These are phyloP conservation scores for Mucor indicus DNA, from an alignment of 371 early-diverging fungal genomes.

Conservation along the genomic window DNA sequence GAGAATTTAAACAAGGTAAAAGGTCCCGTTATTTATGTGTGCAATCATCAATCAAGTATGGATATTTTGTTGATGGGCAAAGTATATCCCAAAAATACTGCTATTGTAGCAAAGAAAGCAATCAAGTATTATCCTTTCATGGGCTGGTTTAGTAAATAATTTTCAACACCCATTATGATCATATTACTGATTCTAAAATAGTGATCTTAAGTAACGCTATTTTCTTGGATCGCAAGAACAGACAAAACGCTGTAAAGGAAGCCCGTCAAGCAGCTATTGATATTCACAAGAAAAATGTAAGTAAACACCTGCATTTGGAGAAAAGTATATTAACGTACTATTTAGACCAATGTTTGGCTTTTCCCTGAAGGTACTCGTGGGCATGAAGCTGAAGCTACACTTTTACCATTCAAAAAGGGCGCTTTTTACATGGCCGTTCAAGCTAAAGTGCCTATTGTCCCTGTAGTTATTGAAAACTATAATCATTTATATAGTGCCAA, in stretches of 20 bases:
- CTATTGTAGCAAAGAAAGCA: conserved; percentile 79
- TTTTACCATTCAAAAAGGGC: conserved; percentile 93
- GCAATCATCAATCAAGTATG: conserved; percentile 87
- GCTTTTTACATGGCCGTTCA: conserved; percentile 91
- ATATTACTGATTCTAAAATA: conserved; percentile 16
- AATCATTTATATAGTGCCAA: conserved; percentile 67
- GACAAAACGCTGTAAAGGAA: conserved; percentile 73
- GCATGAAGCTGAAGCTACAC: conserved; percentile 60
- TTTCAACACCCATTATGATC: too few species aligned
- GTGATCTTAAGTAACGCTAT: conserved; percentile 77
- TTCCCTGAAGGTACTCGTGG: conserved; percentile 96
- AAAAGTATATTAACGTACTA: background rate
- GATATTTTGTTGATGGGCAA: conserved; percentile 75
- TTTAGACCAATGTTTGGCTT: conserved; percentile 76
- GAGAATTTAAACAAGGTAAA: conserved; percentile 47
- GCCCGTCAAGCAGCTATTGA: conserved; percentile 72
- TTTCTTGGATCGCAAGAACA: conserved; percentile 88
- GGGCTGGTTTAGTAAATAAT: conserved; percentile 82
- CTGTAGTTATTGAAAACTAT: conserved; percentile 83
- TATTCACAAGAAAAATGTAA: conserved; percentile 75
- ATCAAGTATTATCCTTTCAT: conserved; percentile 81
- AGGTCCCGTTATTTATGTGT: conserved; percentile 66
- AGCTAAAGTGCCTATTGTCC: conserved; percentile 84
- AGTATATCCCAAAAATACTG: conserved; percentile 69
- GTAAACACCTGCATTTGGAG: background rate